These are phyloP conservation scores for Pyrus communis DNA, from an alignment of 306 rosid genomes.

Conservation along the genomic window DNA sequence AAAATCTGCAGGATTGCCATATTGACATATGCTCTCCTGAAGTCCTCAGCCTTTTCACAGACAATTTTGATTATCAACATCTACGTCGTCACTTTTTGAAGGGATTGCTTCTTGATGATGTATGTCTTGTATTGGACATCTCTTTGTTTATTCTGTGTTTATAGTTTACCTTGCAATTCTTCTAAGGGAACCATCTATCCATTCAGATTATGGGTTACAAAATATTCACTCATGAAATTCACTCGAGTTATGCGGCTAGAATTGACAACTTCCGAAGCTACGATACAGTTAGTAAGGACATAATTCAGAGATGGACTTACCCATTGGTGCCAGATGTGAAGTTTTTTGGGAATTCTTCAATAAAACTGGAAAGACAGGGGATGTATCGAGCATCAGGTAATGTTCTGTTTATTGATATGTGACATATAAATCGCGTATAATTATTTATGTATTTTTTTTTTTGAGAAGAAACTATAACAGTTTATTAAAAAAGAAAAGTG, in stretches of 20 bases:
- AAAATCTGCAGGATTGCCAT: constrained; percentile 81
- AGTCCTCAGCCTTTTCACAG: constrained; percentile 93
- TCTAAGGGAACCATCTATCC: constrained; percentile 19
- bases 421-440: neutral
- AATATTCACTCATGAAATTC: constrained; percentile 85
- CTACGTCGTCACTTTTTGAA: constrained; percentile 93
- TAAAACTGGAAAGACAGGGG: constrained; percentile 82
- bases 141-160: constrained; percentile 2
- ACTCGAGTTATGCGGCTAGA: constrained; percentile 90
- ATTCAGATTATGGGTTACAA: constrained; percentile 97
- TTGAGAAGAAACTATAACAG: no score
- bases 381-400: constrained; percentile 91
- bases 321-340: constrained; percentile 92
- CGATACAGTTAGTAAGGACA: constrained; percentile 88
- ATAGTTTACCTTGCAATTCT: constrained; percentile 11
- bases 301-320: constrained; percentile 96
- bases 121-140: constrained; percentile 28
- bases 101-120: constrained; percentile 95
- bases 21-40: constrained; percentile 93
- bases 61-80: constrained; percentile 98
- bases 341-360: constrained; percentile 54
- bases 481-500: no score
- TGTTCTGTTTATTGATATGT: constrained; percentile 2
- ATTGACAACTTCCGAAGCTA: constrained; percentile 94
- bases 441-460: neutral